phyloP scores from a whole-genome alignment of 106 monocot genomes.

The Vanilla planifolia region DNA sequence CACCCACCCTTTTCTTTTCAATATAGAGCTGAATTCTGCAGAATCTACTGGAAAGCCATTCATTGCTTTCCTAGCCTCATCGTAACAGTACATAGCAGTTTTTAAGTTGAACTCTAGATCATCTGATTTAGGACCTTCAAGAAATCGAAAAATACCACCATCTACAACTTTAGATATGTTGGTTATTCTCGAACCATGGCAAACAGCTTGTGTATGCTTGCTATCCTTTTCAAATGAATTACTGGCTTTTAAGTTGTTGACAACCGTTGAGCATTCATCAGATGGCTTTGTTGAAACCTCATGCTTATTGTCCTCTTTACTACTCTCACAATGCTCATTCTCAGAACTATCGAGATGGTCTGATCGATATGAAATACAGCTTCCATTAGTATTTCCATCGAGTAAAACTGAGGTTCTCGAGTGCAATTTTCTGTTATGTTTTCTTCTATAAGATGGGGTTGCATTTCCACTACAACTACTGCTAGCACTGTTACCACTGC shows the following conservation, averaged over 20 bases:
- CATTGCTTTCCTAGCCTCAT: slow-evolving; percentile 46
- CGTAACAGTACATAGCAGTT: slow-evolving; percentile 58
- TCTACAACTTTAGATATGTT: slow-evolving; percentile 29
- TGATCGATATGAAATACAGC: slow-evolving; percentile 1
- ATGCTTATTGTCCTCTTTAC: not conserved
- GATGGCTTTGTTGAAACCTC: not conserved
- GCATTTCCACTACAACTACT: slow-evolving; percentile 54
- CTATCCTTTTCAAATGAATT: slow-evolving; percentile 10
- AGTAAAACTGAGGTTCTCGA: slow-evolving; percentile 16
- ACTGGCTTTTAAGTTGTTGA: slow-evolving; percentile 1
- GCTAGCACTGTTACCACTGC: slow-evolving; percentile 92
- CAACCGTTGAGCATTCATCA: slow-evolving; percentile 5
- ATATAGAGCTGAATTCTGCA: slow-evolving; percentile 36
- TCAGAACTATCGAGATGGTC: slow-evolving; percentile 12
- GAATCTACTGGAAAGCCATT: slow-evolving; percentile 23
- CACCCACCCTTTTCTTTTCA: slow-evolving; percentile 89
- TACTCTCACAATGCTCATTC: slow-evolving; percentile 13
- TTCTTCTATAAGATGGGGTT: slow-evolving; percentile 30
- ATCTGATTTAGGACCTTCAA: slow-evolving; percentile 50
- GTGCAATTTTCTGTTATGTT: slow-evolving; percentile 47
- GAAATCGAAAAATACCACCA: slow-evolving; percentile 89
- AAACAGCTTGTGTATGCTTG: slow-evolving; percentile 7
- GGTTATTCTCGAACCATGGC: slow-evolving; percentile 9
- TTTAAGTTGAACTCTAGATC: slow-evolving; percentile 60
- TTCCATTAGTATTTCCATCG: slow-evolving; percentile 5